phyloP scores from a whole-genome alignment of 345 rosid species.

The Gossypium arboreum region DNA sequence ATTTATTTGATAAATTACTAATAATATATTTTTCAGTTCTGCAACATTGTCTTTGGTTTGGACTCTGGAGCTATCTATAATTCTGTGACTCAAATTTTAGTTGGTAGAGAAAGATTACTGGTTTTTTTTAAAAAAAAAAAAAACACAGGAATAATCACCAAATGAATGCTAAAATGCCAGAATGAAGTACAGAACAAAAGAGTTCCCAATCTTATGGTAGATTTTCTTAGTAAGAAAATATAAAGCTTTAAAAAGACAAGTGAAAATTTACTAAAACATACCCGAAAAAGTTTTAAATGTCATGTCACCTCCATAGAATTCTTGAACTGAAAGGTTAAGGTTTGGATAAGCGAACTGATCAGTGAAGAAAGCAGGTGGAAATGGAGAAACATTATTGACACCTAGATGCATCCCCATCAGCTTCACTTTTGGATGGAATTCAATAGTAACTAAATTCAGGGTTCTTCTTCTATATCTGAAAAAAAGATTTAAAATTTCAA shows the following conservation, averaged over 20 bases:
- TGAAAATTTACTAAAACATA: neutral
- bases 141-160: neutral
- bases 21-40: conserved; percentile 19
- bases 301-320: too few species aligned
- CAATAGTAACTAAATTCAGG: too few species aligned
- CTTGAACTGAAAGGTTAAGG: too few species aligned
- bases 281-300: neutral
- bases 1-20: conserved; percentile 20
- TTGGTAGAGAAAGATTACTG: neutral
- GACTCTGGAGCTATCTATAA: neutral
- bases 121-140: too few species aligned
- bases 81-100: neutral
- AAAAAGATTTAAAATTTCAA: too few species aligned
- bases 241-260: neutral
- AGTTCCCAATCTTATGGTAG: neutral
- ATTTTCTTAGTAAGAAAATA: neutral
- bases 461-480: too few species aligned
- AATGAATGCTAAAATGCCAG: neutral
- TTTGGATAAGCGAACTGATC: too few species aligned
- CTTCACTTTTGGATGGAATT: too few species aligned
- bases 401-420: too few species aligned
- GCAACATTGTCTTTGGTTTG: neutral
- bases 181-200: neutral
- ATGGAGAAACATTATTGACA: too few species aligned
- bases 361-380: too few species aligned